A percentile compares a stretch with the other conserved stretches of the same genome.
Conservation (phyloP, 768 basidiomycete species). For the Ramaria rubella region DNA sequence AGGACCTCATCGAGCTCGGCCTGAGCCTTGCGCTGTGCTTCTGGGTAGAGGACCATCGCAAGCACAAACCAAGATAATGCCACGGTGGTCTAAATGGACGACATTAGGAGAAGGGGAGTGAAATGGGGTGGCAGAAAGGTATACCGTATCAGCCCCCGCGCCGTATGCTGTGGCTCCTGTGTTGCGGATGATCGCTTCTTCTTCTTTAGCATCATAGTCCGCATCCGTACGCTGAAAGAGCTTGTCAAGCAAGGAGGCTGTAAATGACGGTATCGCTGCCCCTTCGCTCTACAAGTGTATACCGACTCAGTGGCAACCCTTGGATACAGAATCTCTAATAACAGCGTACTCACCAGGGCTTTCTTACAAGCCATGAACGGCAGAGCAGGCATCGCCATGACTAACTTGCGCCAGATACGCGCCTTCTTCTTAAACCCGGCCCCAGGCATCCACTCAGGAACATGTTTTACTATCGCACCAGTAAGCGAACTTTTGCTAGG, state of each 20-base stretch:
- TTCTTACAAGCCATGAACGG: conserved; percentile 36
- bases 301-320: no score
- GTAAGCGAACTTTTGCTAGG: conserved; percentile 10
- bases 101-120: background rate
- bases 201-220: background rate
- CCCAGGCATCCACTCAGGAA: conserved; percentile 48
- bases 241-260: background rate
- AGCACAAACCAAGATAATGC: conserved; percentile 14
- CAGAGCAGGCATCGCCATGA: conserved; percentile 41
- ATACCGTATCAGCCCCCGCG: conserved; percentile 39
- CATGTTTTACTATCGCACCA: conserved; percentile 37
- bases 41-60: conserved; percentile 16
- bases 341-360: conserved; percentile 29
- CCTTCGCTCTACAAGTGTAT: background rate
- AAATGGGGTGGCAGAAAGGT: conserved; percentile 5
- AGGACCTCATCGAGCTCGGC: conserved; percentile 17
- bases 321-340: no score
- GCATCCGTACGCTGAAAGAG: conserved; percentile 18
- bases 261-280: background rate
- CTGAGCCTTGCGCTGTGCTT: conserved; percentile 15
- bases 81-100: conserved; percentile 6
- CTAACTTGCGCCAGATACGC: conserved; percentile 41
- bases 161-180: conserved; percentile 36
- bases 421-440: conserved; percentile 46
- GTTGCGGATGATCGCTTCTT: conserved; percentile 23